These are phyloP conservation scores for Ustilago loliicola DNA, from an alignment of 1,284 basidiomycete genomes.

Conservation along the genomic window DNA sequence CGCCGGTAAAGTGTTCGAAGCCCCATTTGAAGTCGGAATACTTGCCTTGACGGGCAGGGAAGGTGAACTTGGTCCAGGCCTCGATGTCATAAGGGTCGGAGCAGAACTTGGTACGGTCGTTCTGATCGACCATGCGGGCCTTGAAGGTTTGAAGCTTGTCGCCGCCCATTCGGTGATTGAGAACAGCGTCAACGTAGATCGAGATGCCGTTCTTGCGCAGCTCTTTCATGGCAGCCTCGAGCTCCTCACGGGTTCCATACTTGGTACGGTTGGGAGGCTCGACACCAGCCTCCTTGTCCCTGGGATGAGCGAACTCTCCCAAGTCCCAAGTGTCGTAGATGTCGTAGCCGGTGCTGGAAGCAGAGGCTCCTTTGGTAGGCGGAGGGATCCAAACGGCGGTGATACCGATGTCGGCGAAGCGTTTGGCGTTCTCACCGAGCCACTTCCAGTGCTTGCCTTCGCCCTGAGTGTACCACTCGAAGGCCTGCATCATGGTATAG, in stretches of 20 bases:
- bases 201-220: slow-evolving; percentile 71
- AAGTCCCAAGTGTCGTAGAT: slow-evolving; percentile 72
- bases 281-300: slow-evolving; percentile 77
- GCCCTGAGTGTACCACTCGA: slow-evolving; percentile 73
- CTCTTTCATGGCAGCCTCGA: slow-evolving; percentile 77
- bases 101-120: slow-evolving; percentile 48
- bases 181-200: slow-evolving; percentile 73
- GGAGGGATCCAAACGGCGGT: slow-evolving; percentile 79
- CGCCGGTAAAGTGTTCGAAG: slow-evolving; percentile 74
- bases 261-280: slow-evolving; percentile 76
- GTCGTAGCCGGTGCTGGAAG: slow-evolving; percentile 72
- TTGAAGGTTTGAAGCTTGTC: slow-evolving; percentile 82
- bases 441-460: slow-evolving; percentile 81
- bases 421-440: slow-evolving; percentile 79
- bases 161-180: slow-evolving; percentile 78
- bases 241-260: slow-evolving; percentile 89
- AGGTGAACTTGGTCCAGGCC: slow-evolving; percentile 77
- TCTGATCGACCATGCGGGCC: slow-evolving; percentile 49
- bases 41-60: slow-evolving; percentile 81
- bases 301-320: slow-evolving; percentile 83
- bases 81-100: slow-evolving; percentile 57
- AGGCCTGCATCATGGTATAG: slow-evolving; percentile 60
- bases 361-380: slow-evolving; percentile 71
- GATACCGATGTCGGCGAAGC: slow-evolving; percentile 82
- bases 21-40: slow-evolving; percentile 74